phyloP scores from a whole-genome alignment of 2,329 filamentous ascomycete genomes.

The Aspergillus glaucus region DNA sequence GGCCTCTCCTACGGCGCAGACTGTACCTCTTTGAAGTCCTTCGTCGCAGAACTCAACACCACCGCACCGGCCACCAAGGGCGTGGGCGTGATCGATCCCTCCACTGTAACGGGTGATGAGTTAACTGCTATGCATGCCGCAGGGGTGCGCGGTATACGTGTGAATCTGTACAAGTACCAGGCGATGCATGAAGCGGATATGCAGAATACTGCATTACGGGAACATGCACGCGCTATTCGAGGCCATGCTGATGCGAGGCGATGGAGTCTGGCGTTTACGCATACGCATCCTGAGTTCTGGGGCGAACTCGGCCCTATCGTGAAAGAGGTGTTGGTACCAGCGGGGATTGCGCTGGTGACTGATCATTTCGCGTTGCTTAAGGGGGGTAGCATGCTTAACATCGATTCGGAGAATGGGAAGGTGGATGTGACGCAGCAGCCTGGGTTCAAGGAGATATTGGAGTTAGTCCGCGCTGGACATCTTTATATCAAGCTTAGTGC shows the following conservation, averaged over 20 bases:
- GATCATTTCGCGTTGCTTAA: conserved; percentile 36
- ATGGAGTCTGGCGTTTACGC: conserved; percentile 29
- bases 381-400: conserved; percentile 25
- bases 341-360: conserved; percentile 24
- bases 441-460: conserved; percentile 24
- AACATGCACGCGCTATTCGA: conserved; percentile 20
- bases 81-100: conserved; percentile 27
- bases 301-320: conserved; percentile 17
- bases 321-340: conserved; percentile 11
- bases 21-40: conserved; percentile 26
- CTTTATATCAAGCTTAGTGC: conserved; percentile 36
- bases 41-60: conserved; percentile 21
- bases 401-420: conserved; percentile 6
- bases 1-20: conserved; percentile 35
- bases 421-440: conserved; percentile 21
- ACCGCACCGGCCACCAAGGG: conserved; percentile 17
- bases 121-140: conserved; percentile 18
- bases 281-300: conserved; percentile 27
- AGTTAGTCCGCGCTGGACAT: conserved; percentile 24
- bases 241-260: conserved; percentile 2
- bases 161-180: conserved; percentile 32
- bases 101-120: conserved; percentile 14
- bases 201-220: conserved; percentile 26
- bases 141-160: conserved; percentile 30
- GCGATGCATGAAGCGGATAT: conserved; percentile 33